Conservation (phyloP, 306 rosid species). For the Pueraria montana region DNA sequence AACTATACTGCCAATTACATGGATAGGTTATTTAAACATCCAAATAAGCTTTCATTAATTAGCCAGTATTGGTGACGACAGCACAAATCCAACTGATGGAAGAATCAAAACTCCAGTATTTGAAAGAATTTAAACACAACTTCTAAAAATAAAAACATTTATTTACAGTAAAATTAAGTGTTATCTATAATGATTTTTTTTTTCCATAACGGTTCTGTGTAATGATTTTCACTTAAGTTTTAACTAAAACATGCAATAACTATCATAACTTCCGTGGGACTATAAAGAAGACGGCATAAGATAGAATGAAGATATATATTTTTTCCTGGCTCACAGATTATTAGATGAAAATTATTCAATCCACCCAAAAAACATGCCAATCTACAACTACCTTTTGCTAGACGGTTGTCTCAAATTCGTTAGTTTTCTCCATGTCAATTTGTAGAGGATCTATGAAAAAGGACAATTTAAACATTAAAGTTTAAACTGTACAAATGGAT, state of each 20-base stretch:
- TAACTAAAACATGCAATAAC: not conserved
- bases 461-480: not conserved
- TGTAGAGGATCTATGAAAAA: not conserved
- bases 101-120: not conserved
- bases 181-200: no score
- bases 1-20: not conserved
- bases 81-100: not conserved
- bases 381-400: no score
- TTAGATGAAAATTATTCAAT: no score
- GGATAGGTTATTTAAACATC: not conserved
- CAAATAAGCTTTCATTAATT: not conserved
- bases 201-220: not conserved
- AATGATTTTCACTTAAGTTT: no score
- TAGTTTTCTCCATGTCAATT: not conserved
- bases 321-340: not conserved
- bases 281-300: not conserved
- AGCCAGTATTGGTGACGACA: not conserved
- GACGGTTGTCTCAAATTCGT: no score
- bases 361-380: no score
- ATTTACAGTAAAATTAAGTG: no score
- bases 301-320: not conserved
- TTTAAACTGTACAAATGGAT: no score
- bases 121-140: not conserved
- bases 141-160: no score
- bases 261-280: not conserved